A percentile compares a stretch with the other conserved stretches of the same genome.
These are phyloP conservation scores for Alternaria tenuissima DNA, from an alignment of 2,329 filamentous ascomycete species.

Conservation along the genomic window DNA sequence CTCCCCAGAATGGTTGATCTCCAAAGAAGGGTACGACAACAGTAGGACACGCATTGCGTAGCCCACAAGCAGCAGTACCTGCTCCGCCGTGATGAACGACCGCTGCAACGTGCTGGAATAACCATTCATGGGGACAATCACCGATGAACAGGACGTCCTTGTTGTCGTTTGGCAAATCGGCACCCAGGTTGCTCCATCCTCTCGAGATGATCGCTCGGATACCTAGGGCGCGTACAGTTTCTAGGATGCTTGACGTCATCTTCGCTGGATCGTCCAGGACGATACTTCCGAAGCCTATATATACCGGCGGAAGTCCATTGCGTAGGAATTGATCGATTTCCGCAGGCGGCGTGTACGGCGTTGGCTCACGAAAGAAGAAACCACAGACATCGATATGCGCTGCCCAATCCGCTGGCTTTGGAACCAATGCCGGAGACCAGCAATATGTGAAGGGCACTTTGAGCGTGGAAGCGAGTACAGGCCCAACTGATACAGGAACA, in stretches of 20 bases:
- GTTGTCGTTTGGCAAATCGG: constrained; percentile 6
- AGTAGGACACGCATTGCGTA: constrained; percentile 77
- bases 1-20: constrained; percentile 47
- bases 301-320: constrained; percentile 61
- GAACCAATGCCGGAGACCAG: constrained; percentile 53
- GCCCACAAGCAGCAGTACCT: constrained; percentile 84
- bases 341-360: constrained; percentile 51
- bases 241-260: constrained; percentile 57
- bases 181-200: constrained; percentile 24
- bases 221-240: constrained; percentile 68
- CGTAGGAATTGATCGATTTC: constrained; percentile 56
- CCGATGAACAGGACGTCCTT: constrained; percentile 62
- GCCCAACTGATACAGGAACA: constrained; percentile 36
- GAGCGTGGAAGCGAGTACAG: constrained; percentile 49
- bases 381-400: constrained; percentile 49
- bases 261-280: constrained; percentile 60
- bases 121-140: constrained; percentile 85
- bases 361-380: constrained; percentile 55
- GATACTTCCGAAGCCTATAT: constrained; percentile 66
- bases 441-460: constrained; percentile 57
- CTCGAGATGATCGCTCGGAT: constrained; percentile 48
- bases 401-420: constrained; percentile 28
- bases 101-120: constrained; percentile 78
- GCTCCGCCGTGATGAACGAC: constrained; percentile 88
- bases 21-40: constrained; percentile 79